Conservation (phyloP, 2,329 filamentous ascomycete genomes). For the Fonsecaea nubica region DNA sequence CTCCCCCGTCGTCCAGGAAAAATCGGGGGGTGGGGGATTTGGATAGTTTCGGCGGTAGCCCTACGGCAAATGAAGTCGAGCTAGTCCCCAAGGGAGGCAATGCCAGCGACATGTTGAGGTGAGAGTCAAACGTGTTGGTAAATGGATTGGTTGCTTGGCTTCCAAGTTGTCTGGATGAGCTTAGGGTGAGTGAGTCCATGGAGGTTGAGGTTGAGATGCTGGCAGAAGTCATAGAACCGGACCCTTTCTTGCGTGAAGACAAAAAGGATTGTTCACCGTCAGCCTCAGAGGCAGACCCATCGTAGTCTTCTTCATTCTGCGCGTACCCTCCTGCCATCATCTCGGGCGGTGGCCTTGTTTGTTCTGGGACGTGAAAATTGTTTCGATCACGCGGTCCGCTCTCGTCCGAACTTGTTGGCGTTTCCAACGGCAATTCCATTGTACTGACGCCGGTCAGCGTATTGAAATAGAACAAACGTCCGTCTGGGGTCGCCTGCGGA, state of each 20-base stretch:
- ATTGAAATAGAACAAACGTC: slow-evolving; percentile 96
- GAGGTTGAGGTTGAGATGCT: slow-evolving; percentile 85
- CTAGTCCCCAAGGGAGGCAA: slow-evolving; percentile 55
- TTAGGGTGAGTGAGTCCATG: slow-evolving; percentile 74
- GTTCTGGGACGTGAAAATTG: slow-evolving; percentile 86
- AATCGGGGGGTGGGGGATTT: slow-evolving; percentile 71
- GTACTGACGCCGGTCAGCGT: slow-evolving; percentile 94
- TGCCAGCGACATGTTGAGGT: slow-evolving; percentile 44
- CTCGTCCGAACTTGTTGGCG: slow-evolving; percentile 79
- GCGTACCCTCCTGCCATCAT: slow-evolving; percentile 84
- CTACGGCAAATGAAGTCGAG: slow-evolving; percentile 62
- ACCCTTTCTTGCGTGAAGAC: slow-evolving; percentile 71
- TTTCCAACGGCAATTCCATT: slow-evolving; percentile 92
- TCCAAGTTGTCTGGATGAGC: slow-evolving; percentile 24
- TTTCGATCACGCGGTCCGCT: slow-evolving; percentile 85
- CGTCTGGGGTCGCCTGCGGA: slow-evolving; percentile 92
- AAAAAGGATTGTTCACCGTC: slow-evolving; percentile 78
- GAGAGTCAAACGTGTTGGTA: slow-evolving; percentile 28
- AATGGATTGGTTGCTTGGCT: slow-evolving; percentile 18
- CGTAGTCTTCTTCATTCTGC: slow-evolving; percentile 82
- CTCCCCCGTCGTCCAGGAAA: slow-evolving; percentile 88
- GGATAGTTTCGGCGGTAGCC: slow-evolving; percentile 52
- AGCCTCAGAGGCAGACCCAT: slow-evolving; percentile 85
- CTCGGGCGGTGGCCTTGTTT: slow-evolving; percentile 86
- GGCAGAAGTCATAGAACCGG: slow-evolving; percentile 70